These are phyloP conservation scores for Pleurotus sapidus DNA, from an alignment of 768 basidiomycete species.

Conservation along the genomic window DNA sequence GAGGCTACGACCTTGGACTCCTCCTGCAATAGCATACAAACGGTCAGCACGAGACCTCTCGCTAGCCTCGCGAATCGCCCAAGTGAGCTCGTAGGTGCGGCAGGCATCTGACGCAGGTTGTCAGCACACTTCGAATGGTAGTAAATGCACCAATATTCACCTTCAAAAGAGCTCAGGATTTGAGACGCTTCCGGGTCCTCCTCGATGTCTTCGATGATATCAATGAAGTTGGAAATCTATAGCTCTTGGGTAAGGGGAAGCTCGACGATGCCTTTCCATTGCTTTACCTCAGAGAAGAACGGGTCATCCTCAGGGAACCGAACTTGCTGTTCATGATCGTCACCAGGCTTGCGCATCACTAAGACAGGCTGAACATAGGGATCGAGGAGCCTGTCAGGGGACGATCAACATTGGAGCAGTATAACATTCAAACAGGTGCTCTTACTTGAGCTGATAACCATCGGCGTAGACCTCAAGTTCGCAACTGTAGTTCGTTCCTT, in stretches of 20 bases:
- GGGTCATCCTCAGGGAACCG: slow-evolving; percentile 84
- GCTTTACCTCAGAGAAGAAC: slow-evolving; percentile 76
- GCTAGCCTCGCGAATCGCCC: slow-evolving; percentile 85
- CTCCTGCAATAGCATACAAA: slow-evolving; percentile 29
- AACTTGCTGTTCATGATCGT: slow-evolving; percentile 68
- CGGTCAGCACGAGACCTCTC: slow-evolving; percentile 59
- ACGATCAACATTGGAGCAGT: slow-evolving; percentile 2
- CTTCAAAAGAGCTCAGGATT: slow-evolving; percentile 84
- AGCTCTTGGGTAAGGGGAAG: not conserved
- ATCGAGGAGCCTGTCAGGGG: slow-evolving; percentile 64
- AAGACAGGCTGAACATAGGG: slow-evolving; percentile 92
- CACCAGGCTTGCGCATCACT: slow-evolving; percentile 80
- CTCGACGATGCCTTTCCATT: not conserved
- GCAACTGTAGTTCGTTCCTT: slow-evolving; percentile 91
- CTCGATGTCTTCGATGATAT: slow-evolving; percentile 87
- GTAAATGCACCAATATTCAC: slow-evolving; percentile 31
- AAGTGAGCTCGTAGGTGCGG: slow-evolving; percentile 87
- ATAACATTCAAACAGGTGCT: slow-evolving; percentile 2
- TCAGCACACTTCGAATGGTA: slow-evolving; percentile 2
- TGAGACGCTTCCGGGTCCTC: slow-evolving; percentile 77
- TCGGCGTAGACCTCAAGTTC: slow-evolving; percentile 94
- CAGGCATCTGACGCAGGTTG: slow-evolving; percentile 59
- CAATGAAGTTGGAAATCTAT: slow-evolving; percentile 77
- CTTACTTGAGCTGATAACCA: slow-evolving; percentile 83
- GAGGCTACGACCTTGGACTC: not conserved